Evolutionary conservation across 73 alveolate species (phyloP).

Genomic region (Paramecium bursaria): DNA sequence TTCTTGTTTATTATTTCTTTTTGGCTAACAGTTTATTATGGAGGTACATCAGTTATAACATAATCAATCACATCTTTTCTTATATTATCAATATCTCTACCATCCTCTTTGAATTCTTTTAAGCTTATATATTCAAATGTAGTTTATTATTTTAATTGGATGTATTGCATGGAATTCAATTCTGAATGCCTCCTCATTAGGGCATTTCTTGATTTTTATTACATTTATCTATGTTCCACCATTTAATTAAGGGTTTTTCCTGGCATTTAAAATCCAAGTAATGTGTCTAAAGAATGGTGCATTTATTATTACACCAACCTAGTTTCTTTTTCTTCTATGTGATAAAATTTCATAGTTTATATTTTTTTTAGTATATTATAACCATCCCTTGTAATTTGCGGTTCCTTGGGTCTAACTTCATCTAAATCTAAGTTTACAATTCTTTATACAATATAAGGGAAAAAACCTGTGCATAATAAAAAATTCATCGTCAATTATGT

Average conservation of each 20-base stretch:
- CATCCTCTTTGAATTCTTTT: conserved; percentile 10
- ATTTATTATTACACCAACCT: neutral
- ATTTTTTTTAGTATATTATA: conserved; percentile 20
- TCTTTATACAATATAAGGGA: neutral
- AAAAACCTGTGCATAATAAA: conserved; percentile 7
- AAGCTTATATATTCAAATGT: conserved; percentile 34
- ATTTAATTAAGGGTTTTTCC: conserved; percentile 13
- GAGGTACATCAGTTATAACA: too few relatives aligned
- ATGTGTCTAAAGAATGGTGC: neutral
- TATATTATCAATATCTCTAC: conserved; percentile 29
- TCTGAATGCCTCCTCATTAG: too few relatives aligned
- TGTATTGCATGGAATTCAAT: too few relatives aligned
- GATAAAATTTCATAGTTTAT: neutral
- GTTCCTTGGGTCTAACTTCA: neutral
- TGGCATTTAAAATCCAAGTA: conserved; percentile 18
- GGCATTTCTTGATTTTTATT: too few relatives aligned
- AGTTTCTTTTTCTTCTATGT: too few relatives aligned
- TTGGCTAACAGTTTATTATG: too few relatives aligned
- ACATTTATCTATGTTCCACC: too few relatives aligned
- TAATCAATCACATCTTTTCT: neutral
- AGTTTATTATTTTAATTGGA: too few relatives aligned
- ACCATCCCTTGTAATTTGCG: conserved; percentile 33
- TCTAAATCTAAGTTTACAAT: neutral
- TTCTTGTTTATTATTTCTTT: too few relatives aligned
- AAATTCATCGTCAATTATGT: neutral